A percentile compares a stretch with the other conserved stretches of the same genome.
Evolutionary conservation across 805 yeast genomes (phyloP).

Genomic region (Cyberlindnera japonica): DNA sequence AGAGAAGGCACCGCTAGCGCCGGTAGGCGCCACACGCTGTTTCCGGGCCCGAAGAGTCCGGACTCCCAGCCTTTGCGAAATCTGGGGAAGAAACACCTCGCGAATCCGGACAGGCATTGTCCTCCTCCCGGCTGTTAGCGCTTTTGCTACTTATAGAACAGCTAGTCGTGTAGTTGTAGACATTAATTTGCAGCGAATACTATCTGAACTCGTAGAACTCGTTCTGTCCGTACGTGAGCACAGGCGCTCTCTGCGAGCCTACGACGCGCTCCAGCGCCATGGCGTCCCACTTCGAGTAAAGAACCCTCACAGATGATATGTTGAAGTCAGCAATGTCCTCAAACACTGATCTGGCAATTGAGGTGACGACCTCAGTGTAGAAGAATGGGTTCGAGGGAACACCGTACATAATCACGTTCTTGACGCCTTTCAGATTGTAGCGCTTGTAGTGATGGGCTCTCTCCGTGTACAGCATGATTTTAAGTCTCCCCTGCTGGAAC

Average conservation of each 20-base stretch:
- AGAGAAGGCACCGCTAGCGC: no score
- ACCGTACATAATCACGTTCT: slow-evolving; percentile 75
- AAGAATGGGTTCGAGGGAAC: slow-evolving; percentile 82
- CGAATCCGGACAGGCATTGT: slow-evolving; percentile 3
- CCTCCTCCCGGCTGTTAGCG: no score
- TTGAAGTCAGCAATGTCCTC: slow-evolving; percentile 52
- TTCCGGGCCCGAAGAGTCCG: slow-evolving; percentile 7
- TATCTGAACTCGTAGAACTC: slow-evolving; percentile 73
- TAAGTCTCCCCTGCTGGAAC: slow-evolving; percentile 59
- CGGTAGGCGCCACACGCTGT: slow-evolving; percentile 7
- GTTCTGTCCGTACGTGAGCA: slow-evolving; percentile 62
- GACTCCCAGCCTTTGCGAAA: slow-evolving; percentile 1
- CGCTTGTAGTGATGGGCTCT: slow-evolving; percentile 91
- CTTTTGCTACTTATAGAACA: no score
- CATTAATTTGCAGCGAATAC: no score
- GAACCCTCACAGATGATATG: slow-evolving; percentile 52
- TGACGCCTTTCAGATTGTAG: slow-evolving; percentile 80
- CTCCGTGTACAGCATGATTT: slow-evolving; percentile 84
- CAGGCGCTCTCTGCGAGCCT: slow-evolving; percentile 69
- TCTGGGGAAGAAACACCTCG: slow-evolving; percentile 8
- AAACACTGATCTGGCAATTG: slow-evolving; percentile 56
- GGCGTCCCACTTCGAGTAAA: slow-evolving; percentile 80
- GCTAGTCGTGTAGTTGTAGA: no score
- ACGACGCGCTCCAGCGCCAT: slow-evolving; percentile 77
- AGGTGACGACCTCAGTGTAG: slow-evolving; percentile 70